Evolutionary conservation across 2,329 filamentous ascomycete genomes (phyloP).

Genomic region (Fusarium torulosum): DNA sequence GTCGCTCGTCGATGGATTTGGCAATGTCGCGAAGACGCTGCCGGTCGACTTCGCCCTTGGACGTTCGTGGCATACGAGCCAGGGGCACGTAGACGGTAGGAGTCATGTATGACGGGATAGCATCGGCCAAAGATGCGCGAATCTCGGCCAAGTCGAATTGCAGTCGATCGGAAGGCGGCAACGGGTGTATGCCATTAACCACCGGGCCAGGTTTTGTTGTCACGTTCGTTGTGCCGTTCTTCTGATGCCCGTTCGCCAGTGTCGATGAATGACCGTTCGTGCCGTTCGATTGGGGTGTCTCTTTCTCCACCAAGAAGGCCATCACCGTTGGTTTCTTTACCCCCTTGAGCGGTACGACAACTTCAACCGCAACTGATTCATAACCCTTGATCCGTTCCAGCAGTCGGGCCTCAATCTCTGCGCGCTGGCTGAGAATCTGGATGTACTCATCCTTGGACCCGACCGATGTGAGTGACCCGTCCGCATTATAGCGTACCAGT

Average conservation of each 20-base stretch:
- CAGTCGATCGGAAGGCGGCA: constrained; percentile 13
- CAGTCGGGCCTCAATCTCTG: constrained; percentile 38
- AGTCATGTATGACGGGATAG: constrained; percentile 16
- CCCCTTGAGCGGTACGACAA: constrained; percentile 10
- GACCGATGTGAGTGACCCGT: constrained; percentile 36
- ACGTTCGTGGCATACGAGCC: constrained; percentile 10
- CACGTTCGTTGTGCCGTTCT: constrained; percentile 7
- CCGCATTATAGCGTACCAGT: constrained; percentile 24
- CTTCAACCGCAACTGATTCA: constrained; percentile 5
- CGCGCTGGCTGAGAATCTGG: constrained; percentile 46
- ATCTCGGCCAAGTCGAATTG: constrained; percentile 13
- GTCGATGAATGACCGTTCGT: constrained; percentile 15
- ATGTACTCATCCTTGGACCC: constrained; percentile 44
- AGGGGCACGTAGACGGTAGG: constrained; percentile 15
- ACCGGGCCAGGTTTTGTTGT: constrained; percentile 12
- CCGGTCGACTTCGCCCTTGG: constrained; percentile 13
- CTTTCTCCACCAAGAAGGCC: constrained; percentile 16
- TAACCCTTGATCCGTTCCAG: constrained; percentile 39
- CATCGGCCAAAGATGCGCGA: constrained; percentile 16
- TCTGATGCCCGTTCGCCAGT: constrained; percentile 14
- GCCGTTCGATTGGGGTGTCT: constrained; percentile 11
- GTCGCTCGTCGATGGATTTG: constrained; percentile 6
- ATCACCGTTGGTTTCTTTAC: constrained; percentile 17
- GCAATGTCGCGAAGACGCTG: constrained; percentile 11
- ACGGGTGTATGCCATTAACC: constrained; percentile 14